Evolutionary conservation across 768 basidiomycete genomes (phyloP), one percentile per base, ranked within the genome.

Genomic region (Tylopilus sp.): DNA sequence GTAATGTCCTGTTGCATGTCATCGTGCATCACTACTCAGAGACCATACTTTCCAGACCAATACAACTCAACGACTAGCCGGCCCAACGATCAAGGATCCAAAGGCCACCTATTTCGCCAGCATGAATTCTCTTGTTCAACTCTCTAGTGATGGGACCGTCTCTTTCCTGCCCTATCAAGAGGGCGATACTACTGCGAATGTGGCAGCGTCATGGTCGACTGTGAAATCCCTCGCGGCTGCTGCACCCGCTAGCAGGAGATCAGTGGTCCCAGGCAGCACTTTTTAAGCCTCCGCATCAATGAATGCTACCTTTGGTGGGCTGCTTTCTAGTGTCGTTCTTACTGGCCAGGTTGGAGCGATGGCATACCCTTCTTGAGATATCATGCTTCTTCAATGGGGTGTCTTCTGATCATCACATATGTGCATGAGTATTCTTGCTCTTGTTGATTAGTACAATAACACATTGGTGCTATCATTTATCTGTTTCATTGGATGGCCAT

Each of bases 61-160:
- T 71, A 77, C 78, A 7, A 89, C 88, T 2, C 73, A 79, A 53
- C 70, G 73, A 0, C 69, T 88, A 30, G 71, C 79, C n/a, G 85
- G 80, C 26, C 88, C 88, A 1, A 60, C 75, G 0, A 69, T 70
- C 25, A 82, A 86, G 60, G 85, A 88, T 63, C 50, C 85, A 30
- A 55, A 61, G 4, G 79, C 86, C 9, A 76, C 72, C 6, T 89
- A 87, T 71, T 83, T 82, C 55, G 86, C 86, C 4, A 76, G 81
- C 30, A 76, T 74, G 41, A 71, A 68, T 28, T 73, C 82, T 1
- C 75, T 91, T 40, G 78, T 91, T 17, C 88, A 91, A 65, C 78
- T 91, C 23, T 75, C 82, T 38, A 80, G 78, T 22, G 71, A 71
- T 2, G 86, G 86, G 43, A 69, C 72, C 1, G 73, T 90, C 20